These are phyloP conservation scores for Neofusicoccum kwambonambiense DNA, from an alignment of 2,329 filamentous ascomycete genomes.

Conservation along the genomic window DNA sequence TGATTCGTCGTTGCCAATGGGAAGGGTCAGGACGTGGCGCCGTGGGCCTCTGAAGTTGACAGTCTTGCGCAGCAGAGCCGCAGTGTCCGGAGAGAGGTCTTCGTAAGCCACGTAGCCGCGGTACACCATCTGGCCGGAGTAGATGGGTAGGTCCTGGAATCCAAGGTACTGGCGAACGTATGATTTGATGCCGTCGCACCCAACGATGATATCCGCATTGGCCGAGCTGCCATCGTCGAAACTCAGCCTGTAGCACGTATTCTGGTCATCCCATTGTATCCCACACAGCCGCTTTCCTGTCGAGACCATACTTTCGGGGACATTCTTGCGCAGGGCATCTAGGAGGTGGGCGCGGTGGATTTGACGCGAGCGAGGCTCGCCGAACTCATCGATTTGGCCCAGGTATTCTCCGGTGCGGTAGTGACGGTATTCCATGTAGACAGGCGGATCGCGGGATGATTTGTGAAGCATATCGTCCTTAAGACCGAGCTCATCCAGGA, in stretches of 20 bases:
- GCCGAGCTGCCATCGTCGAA: background rate
- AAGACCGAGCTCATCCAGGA: slow-evolving; percentile 34
- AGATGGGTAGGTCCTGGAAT: too few species aligned
- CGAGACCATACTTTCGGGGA: background rate
- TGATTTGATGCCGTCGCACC: background rate
- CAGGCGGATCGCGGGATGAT: slow-evolving; percentile 33
- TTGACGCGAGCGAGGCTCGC: slow-evolving; percentile 6
- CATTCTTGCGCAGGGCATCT: background rate
- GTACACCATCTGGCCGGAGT: too few species aligned
- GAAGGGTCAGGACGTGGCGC: too few species aligned
- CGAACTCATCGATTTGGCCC: slow-evolving; percentile 11
- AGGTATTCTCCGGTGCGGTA: slow-evolving; percentile 8
- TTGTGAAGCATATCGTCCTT: slow-evolving; percentile 33
- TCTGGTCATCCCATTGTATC: background rate
- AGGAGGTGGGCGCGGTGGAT: slow-evolving; percentile 5
- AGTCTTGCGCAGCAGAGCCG: too few species aligned
- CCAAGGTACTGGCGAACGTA: too few species aligned
- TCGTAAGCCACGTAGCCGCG: too few species aligned
- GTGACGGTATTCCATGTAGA: slow-evolving; percentile 22
- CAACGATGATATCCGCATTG: background rate
- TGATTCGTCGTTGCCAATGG: too few species aligned
- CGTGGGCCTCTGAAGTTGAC: too few species aligned
- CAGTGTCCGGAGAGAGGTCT: too few species aligned
- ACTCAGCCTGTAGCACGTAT: background rate
- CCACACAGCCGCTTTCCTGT: background rate